These are phyloP conservation scores for Grifola frondosa DNA, from an alignment of 1,284 basidiomycete genomes.

Conservation along the genomic window DNA sequence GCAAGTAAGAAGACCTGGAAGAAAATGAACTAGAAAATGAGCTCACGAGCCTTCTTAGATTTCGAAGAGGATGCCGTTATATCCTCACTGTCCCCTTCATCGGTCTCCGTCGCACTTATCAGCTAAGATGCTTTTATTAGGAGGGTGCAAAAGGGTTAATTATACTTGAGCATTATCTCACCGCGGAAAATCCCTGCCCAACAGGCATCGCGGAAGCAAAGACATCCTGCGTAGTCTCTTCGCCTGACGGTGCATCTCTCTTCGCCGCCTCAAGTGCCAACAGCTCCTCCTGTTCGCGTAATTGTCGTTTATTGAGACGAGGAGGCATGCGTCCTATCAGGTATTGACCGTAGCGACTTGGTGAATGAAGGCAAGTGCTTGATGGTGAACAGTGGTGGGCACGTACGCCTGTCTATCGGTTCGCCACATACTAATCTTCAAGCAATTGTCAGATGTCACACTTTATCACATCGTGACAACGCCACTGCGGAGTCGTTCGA, in stretches of 20 bases:
- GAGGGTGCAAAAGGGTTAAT: background rate
- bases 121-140: too few relatives aligned
- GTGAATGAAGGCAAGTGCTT: too few relatives aligned
- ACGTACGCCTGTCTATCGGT: too few relatives aligned
- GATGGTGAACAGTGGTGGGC: too few relatives aligned
- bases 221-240: conserved; percentile 30
- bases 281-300: conserved; percentile 81
- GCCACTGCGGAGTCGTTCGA: too few relatives aligned
- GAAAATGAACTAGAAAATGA: background rate
- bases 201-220: conserved; percentile 24
- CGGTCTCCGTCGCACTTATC: conserved; percentile 28
- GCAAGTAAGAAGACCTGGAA: background rate
- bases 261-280: conserved; percentile 43
- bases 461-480: too few relatives aligned
- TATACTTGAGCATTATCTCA: conserved; percentile 29
- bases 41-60: conserved; percentile 45
- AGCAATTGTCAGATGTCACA: too few relatives aligned
- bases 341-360: too few relatives aligned
- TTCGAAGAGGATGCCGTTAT: conserved; percentile 29
- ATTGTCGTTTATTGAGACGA: conserved; percentile 82
- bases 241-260: conserved; percentile 29
- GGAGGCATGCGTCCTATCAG: conserved; percentile 59
- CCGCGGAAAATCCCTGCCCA: conserved; percentile 56
- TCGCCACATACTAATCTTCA: too few relatives aligned
- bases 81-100: conserved; percentile 39